A percentile compares a stretch with the other conserved stretches of the same genome.
phyloP scores from a whole-genome alignment of 2,329 filamentous ascomycete genomes.

The Fusarium compactum region DNA sequence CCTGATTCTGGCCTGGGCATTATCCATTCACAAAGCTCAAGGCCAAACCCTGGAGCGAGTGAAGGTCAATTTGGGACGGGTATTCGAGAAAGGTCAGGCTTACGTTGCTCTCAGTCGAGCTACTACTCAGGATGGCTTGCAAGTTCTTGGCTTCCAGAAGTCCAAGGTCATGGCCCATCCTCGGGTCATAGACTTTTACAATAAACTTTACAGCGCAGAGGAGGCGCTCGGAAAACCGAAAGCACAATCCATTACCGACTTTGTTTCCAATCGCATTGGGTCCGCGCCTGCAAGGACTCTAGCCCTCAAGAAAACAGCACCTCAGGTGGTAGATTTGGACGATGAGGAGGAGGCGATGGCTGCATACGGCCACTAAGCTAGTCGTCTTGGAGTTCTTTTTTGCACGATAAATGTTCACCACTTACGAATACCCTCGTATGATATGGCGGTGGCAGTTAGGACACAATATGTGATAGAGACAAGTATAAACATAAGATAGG shows the following conservation, averaged over 20 bases:
- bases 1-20: slow-evolving; percentile 93
- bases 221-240: slow-evolving; percentile 55
- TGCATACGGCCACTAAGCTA: slow-evolving; percentile 56
- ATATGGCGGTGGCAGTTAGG: slow-evolving; percentile 5
- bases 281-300: slow-evolving; percentile 28
- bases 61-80: slow-evolving; percentile 90
- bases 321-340: slow-evolving; percentile 53
- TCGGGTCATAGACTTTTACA: slow-evolving; percentile 86
- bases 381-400: neutral
- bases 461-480: slow-evolving; percentile 14
- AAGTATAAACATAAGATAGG: slow-evolving; percentile 18
- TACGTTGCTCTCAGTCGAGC: slow-evolving; percentile 97
- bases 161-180: slow-evolving; percentile 95
- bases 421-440: slow-evolving; percentile 25
- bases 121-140: slow-evolving; percentile 85
- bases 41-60: slow-evolving; percentile 94
- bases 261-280: slow-evolving; percentile 54
- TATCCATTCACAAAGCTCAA: slow-evolving; percentile 98
- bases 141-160: slow-evolving; percentile 89
- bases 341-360: slow-evolving; percentile 65
- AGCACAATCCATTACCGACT: slow-evolving; percentile 54
- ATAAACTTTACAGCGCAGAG: slow-evolving; percentile 81
- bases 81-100: slow-evolving; percentile 97
- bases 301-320: slow-evolving; percentile 33
- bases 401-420: slow-evolving; percentile 8